Conservation (phyloP, 345 rosid genomes). For the Leavenworthia alabamica region DNA sequence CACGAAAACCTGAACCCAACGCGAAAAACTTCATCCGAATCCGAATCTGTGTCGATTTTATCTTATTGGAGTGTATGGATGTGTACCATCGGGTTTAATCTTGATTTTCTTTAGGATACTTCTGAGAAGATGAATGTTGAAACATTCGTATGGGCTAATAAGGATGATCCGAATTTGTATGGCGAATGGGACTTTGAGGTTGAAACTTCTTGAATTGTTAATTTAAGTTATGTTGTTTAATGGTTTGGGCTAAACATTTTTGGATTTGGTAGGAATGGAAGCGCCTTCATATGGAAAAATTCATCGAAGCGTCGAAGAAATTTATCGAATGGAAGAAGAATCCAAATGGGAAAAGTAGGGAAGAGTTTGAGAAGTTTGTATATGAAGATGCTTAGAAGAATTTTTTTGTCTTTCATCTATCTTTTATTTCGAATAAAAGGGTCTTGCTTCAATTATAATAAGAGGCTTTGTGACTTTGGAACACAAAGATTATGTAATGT, state of each 20-base stretch:
- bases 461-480: background rate
- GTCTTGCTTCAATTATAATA: too few species aligned
- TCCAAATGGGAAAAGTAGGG: constrained; percentile 62
- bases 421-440: too few species aligned
- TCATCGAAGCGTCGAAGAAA: constrained; percentile 49
- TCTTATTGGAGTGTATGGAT: too few species aligned
- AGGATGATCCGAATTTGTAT: constrained; percentile 59
- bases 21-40: too few species aligned
- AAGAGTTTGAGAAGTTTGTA: constrained; percentile 48
- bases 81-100: too few species aligned
- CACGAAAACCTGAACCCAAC: too few species aligned
- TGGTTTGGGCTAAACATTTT: too few species aligned
- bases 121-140: constrained; percentile 41
- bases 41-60: too few species aligned
- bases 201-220: background rate
- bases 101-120: constrained; percentile 48
- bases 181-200: constrained; percentile 98
- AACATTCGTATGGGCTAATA: constrained; percentile 55
- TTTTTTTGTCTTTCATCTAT: too few species aligned
- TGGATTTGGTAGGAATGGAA: constrained; percentile 97
- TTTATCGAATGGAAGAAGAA: constrained; percentile 62
- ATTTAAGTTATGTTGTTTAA: background rate
- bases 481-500: background rate
- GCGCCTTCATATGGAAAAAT: constrained; percentile 51
- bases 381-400: constrained; percentile 21